A percentile compares a stretch with the other conserved stretches of the same genome.
phyloP scores from a whole-genome alignment of 1,284 basidiomycete genomes.

The Vanrija sp. region DNA sequence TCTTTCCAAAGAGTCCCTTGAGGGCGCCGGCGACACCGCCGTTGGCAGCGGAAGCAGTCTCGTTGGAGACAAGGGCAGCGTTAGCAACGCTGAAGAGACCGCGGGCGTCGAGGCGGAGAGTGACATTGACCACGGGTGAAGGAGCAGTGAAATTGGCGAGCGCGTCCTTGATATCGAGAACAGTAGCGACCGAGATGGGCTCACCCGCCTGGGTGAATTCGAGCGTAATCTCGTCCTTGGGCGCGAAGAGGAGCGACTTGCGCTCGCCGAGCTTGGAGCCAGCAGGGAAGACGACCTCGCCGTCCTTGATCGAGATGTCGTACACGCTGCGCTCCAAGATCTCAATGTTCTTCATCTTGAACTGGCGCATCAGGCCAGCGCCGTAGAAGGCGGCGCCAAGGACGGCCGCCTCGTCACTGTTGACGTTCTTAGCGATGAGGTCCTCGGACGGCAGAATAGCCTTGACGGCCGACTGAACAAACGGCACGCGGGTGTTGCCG shows the following conservation, averaged over 20 bases:
- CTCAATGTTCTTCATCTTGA: constrained; percentile 93
- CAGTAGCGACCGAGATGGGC: constrained; percentile 28
- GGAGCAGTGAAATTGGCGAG: constrained; percentile 42
- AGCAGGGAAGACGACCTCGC: constrained; percentile 62
- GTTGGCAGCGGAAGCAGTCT: constrained; percentile 65
- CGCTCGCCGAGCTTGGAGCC: constrained; percentile 70
- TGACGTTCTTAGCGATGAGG: constrained; percentile 88
- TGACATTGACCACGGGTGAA: constrained; percentile 65
- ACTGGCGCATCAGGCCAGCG: constrained; percentile 80
- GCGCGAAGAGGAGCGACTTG: constrained; percentile 59
- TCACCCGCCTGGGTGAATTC: constrained; percentile 60
- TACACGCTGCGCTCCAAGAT: constrained; percentile 68
- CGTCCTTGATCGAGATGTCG: constrained; percentile 49
- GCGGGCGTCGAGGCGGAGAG: constrained; percentile 72
- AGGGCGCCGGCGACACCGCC: constrained; percentile 70
- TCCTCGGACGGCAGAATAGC: constrained; percentile 64
- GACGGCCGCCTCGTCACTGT: constrained; percentile 94
- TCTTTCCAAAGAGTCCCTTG: constrained; percentile 75
- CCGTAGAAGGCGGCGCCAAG: constrained; percentile 92
- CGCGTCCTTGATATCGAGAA: constrained; percentile 33
- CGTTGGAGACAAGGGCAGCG: constrained; percentile 62
- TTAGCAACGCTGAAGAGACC: constrained; percentile 70
- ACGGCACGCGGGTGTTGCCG: constrained; percentile 82
- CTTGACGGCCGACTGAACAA: constrained; percentile 80
- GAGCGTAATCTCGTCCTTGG: constrained; percentile 68